A percentile compares a stretch with the other conserved stretches of the same genome.
phyloP scores from a whole-genome alignment of 2,329 filamentous ascomycete species.

The Ophiostoma piceae region DNA sequence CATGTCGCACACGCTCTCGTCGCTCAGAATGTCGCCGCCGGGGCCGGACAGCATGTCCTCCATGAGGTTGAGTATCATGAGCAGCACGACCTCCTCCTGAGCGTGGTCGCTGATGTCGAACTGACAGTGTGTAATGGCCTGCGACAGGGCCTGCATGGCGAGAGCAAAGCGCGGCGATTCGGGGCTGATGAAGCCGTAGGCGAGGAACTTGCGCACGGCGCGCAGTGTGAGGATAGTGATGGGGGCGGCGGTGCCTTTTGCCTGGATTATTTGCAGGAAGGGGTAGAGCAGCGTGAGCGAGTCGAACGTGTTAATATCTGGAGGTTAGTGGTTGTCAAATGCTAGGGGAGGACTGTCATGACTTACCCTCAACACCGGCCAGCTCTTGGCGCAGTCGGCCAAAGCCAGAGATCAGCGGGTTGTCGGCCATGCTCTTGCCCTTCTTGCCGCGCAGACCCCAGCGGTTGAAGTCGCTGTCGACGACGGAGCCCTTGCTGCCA shows the following conservation, averaged over 20 bases:
- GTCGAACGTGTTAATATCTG: conserved; percentile 76
- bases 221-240: conserved; percentile 93
- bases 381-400: conserved; percentile 83
- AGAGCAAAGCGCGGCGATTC: conserved; percentile 81
- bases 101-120: conserved; percentile 95
- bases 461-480: conserved; percentile 56
- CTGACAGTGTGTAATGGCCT: conserved; percentile 92
- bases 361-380: conserved; percentile 65
- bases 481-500: conserved; percentile 57
- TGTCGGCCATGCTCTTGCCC: conserved; percentile 95
- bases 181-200: conserved; percentile 83
- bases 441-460: conserved; percentile 95
- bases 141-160: conserved; percentile 90
- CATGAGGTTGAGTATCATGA: conserved; percentile 95
- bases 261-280: conserved; percentile 93
- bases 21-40: conserved; percentile 86
- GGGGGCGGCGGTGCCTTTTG: conserved; percentile 89
- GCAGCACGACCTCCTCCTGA: conserved; percentile 88
- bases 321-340: not conserved
- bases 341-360: too few species aligned
- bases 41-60: conserved; percentile 95
- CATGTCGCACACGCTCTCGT: conserved; percentile 98
- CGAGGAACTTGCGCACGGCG: conserved; percentile 92
- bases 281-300: conserved; percentile 84
- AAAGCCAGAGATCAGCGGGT: conserved; percentile 92